These are phyloP conservation scores for Ascochyta fabae DNA, from an alignment of 2,329 filamentous ascomycete genomes.

Conservation along the genomic window DNA sequence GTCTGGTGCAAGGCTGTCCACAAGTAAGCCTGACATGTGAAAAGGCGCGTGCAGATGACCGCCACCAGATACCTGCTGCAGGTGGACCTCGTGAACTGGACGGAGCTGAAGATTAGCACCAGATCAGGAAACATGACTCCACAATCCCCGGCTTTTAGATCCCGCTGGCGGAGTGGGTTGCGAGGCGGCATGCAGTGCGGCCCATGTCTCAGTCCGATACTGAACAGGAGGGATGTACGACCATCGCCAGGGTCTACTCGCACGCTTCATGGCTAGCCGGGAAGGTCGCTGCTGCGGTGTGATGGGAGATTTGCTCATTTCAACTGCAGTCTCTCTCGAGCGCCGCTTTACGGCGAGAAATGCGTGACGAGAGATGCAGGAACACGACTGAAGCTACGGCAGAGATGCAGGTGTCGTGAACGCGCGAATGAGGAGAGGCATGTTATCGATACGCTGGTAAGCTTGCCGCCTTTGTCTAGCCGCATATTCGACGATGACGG, in stretches of 20 bases:
- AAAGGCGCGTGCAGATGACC: conserved; percentile 11
- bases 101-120: conserved; percentile 6
- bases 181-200: conserved; percentile 8
- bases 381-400: conserved; percentile 1
- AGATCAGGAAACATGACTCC: conserved; percentile 16
- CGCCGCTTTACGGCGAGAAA: conserved; percentile 1
- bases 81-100: conserved; percentile 23
- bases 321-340: neutral
- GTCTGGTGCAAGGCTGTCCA: no score
- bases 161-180: conserved; percentile 7
- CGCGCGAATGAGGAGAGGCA: conserved; percentile 10
- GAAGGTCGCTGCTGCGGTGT: conserved; percentile 5
- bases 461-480: conserved; percentile 19
- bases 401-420: conserved; percentile 13
- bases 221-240: neutral
- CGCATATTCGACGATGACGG: conserved; percentile 20
- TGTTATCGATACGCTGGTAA: conserved; percentile 25
- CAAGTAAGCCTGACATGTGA: conserved; percentile 14
- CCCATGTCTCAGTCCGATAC: conserved; percentile 8
- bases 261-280: conserved; percentile 1
- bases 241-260: neutral
- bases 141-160: conserved; percentile 16
- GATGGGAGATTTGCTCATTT: neutral
- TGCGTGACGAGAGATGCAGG: conserved; percentile 9
- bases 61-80: conserved; percentile 17